Percentiles rank a stretch among this genome's conserved stretches.
These are phyloP conservation scores for Agarophyton chilense DNA, from an alignment of 23 red algal species.

Conservation along the genomic window DNA sequence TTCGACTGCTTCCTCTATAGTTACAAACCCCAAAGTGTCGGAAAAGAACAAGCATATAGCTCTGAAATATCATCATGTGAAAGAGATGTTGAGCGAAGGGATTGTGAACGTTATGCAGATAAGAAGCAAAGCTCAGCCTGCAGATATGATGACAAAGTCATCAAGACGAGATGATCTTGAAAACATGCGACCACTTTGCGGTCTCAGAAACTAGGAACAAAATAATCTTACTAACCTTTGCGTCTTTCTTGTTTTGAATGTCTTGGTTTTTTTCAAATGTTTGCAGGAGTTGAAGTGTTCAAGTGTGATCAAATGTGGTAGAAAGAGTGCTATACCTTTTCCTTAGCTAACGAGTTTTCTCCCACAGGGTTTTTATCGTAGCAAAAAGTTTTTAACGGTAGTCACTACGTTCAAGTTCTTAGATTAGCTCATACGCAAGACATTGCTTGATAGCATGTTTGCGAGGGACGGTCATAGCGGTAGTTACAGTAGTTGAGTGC, in stretches of 20 bases:
- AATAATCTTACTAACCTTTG: neutral
- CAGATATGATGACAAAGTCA: neutral
- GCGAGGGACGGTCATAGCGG: too few species aligned
- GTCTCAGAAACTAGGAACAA: too few species aligned
- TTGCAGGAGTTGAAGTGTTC: too few species aligned
- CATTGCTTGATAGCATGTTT: too few species aligned
- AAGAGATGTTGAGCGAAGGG: neutral
- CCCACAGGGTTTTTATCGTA: too few species aligned
- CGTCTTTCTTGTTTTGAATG: neutral
- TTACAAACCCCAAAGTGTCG: neutral
- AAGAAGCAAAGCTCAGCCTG: neutral
- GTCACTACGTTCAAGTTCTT: neutral
- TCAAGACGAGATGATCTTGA: neutral
- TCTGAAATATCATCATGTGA: neutral
- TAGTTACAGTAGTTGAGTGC: too few species aligned
- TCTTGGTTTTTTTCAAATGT: neutral
- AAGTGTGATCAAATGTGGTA: too few species aligned
- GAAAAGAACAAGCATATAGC: constrained; percentile 37
- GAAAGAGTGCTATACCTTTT: constrained; percentile 3
- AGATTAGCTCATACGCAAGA: too few species aligned
- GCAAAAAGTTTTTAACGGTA: neutral
- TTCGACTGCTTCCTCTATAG: neutral
- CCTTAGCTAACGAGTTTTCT: neutral
- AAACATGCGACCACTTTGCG: neutral
- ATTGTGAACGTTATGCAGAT: neutral